Conservation (phyloP, 2,329 filamentous ascomycete genomes). For the Phyllosticta citribraziliensis region DNA sequence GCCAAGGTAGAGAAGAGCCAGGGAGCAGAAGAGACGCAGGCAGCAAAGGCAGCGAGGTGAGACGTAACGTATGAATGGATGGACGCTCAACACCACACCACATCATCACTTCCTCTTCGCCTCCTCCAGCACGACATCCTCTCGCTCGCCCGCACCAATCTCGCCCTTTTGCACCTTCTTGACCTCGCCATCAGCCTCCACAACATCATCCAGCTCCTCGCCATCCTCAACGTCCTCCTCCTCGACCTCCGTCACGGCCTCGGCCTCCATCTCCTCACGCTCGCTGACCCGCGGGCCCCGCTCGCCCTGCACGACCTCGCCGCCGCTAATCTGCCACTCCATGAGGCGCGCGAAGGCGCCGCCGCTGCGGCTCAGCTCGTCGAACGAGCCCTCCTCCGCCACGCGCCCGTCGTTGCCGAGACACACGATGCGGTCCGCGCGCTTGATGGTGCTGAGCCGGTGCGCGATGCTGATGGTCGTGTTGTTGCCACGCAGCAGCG, state of each 20-base stretch:
- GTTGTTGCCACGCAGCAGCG: conserved; percentile 73
- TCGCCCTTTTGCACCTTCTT: neutral
- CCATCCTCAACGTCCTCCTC: neutral
- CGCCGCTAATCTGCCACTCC: conserved; percentile 97
- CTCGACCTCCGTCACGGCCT: conserved; percentile 20
- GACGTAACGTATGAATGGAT: too few relatives aligned
- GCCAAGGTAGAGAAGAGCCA: too few relatives aligned
- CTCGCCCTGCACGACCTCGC: conserved; percentile 41
- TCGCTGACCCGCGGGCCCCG: conserved; percentile 30
- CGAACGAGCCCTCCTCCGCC: conserved; percentile 81
- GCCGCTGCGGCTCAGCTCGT: conserved; percentile 60
- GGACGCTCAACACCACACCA: too few relatives aligned
- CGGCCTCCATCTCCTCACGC: conserved; percentile 41
- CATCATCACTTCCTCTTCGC: too few relatives aligned
- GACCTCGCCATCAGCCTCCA: neutral
- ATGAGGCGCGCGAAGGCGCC: conserved; percentile 92
- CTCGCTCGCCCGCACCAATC: neutral
- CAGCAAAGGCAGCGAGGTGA: too few relatives aligned
- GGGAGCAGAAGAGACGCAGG: too few relatives aligned
- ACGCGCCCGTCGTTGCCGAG: conserved; percentile 78
- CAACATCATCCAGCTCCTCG: neutral
- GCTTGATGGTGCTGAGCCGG: conserved; percentile 89
- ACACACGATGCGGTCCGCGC: conserved; percentile 89
- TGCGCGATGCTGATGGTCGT: conserved; percentile 98
- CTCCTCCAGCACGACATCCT: neutral